A percentile compares a stretch with the other conserved stretches of the same genome.
Conservation (phyloP, 371 early-diverging fungal genomes). For the Basidiobolus heterosporus region DNA sequence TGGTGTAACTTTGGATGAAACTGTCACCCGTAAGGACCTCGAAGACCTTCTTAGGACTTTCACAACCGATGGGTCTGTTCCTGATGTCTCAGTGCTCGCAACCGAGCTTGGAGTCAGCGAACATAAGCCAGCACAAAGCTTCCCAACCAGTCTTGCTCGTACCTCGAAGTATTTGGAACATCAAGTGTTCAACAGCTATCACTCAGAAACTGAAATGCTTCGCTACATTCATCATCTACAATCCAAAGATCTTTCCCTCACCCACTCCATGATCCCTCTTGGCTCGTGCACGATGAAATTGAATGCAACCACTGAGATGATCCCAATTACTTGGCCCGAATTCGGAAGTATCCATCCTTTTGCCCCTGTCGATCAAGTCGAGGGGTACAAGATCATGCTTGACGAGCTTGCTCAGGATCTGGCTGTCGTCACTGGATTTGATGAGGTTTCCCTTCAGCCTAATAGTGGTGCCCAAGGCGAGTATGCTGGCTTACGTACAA, state of each 20-base stretch:
- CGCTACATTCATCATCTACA: slow-evolving; percentile 85
- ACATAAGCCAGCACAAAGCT: slow-evolving; percentile 16
- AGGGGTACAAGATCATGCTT: slow-evolving; percentile 74
- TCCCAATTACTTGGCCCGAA: slow-evolving; percentile 93
- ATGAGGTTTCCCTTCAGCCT: slow-evolving; percentile 82
- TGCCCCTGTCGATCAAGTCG: slow-evolving; percentile 78
- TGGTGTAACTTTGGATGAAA: slow-evolving; percentile 81
- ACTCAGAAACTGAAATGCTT: slow-evolving; percentile 96
- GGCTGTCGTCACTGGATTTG: slow-evolving; percentile 83
- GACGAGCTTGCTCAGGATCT: slow-evolving; percentile 73
- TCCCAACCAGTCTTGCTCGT: slow-evolving; percentile 52
- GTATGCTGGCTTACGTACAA: slow-evolving; percentile 86
- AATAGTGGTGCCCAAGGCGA: slow-evolving; percentile 97
- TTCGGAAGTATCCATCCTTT: slow-evolving; percentile 90
- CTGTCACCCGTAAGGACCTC: slow-evolving; percentile 64
- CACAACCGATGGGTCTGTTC: slow-evolving; percentile 27
- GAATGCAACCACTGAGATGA: slow-evolving; percentile 94
- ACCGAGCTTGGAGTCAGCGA: slow-evolving; percentile 21
- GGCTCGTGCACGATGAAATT: slow-evolving; percentile 98
- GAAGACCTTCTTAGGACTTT: slow-evolving; percentile 56
- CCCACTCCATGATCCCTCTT: slow-evolving; percentile 93
- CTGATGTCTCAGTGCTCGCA: slow-evolving; percentile 21
- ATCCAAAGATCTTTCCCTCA: slow-evolving; percentile 87
- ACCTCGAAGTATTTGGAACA: slow-evolving; percentile 63
- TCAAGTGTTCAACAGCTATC: slow-evolving; percentile 82